These are phyloP conservation scores for Diplosphaera chodatii DNA, from an alignment of 139 green algal genomes.

Conservation along the genomic window DNA sequence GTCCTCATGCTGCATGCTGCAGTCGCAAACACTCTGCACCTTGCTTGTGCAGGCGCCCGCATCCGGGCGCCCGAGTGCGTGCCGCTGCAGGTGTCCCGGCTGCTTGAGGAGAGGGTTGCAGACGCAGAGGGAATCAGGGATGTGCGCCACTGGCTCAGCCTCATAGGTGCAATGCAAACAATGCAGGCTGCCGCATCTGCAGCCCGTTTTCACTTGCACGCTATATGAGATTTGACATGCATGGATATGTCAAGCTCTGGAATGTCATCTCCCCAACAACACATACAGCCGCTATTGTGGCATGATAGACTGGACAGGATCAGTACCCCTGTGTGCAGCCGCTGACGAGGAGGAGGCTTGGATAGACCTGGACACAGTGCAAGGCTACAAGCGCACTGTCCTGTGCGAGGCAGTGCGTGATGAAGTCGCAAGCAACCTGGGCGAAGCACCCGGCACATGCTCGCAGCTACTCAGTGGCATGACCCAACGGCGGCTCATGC, in stretches of 20 bases:
- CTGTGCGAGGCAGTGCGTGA: slow-evolving; percentile 40
- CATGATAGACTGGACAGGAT: too few species aligned
- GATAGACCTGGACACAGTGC: slow-evolving; percentile 50
- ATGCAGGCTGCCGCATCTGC: not conserved
- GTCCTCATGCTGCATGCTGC: too few species aligned
- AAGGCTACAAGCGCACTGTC: slow-evolving; percentile 43
- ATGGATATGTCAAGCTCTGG: too few species aligned
- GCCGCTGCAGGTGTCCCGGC: slow-evolving; percentile 34
- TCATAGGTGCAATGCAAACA: slow-evolving; percentile 24
- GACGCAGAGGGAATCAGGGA: slow-evolving; percentile 28
- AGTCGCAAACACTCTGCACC: too few species aligned
- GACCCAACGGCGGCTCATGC: slow-evolving; percentile 40
- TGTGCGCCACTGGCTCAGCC: slow-evolving; percentile 43
- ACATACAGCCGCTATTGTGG: too few species aligned
- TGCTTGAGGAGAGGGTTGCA: slow-evolving; percentile 38
- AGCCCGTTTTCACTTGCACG: too few species aligned
- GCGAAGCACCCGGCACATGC: slow-evolving; percentile 1
- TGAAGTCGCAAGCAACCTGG: slow-evolving; percentile 36
- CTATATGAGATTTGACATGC: too few species aligned
- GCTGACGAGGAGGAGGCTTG: slow-evolving; percentile 37
- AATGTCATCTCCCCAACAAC: too few species aligned
- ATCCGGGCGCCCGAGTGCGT: slow-evolving; percentile 15
- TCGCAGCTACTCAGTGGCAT: slow-evolving; percentile 29
- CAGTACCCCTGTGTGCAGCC: too few species aligned
- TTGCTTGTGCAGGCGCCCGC: slow-evolving; percentile 8